Percentiles rank a stretch among this genome's conserved stretches.
These are phyloP conservation scores for Schwanniomyces pseudopolymorphus DNA, from an alignment of 805 yeast genomes.

Conservation along the genomic window DNA sequence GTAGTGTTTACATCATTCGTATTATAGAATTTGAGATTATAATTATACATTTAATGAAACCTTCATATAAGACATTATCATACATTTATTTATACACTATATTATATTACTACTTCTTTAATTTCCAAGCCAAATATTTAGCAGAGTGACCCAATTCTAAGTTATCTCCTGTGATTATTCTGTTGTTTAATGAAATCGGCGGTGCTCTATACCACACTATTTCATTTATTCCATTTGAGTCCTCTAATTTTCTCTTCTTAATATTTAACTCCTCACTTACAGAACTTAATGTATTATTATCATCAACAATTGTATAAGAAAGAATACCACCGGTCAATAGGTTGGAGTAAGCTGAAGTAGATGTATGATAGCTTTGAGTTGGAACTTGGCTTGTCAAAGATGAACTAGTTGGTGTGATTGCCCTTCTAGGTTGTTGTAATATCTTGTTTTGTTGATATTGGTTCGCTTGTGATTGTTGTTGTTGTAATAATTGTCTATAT, in stretches of 20 bases:
- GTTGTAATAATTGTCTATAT: slow-evolving; percentile 11
- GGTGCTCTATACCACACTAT: slow-evolving; percentile 71
- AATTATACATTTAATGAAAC: not conserved
- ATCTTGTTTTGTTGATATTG: slow-evolving; percentile 15
- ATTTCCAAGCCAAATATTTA: slow-evolving; percentile 58
- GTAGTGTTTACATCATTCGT: not conserved
- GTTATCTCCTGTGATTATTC: slow-evolving; percentile 13
- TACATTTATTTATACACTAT: slow-evolving; percentile 1
- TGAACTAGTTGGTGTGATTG: slow-evolving; percentile 12
- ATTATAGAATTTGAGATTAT: not conserved
- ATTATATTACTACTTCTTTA: slow-evolving; percentile 5
- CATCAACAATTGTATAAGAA: slow-evolving; percentile 29
- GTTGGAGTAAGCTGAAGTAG: slow-evolving; percentile 35
- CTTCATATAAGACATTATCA: slow-evolving; percentile 1
- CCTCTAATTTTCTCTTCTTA: slow-evolving; percentile 22
- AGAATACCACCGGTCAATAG: slow-evolving; percentile 39
- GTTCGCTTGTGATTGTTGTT: slow-evolving; percentile 15
- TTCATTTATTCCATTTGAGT: slow-evolving; percentile 13
- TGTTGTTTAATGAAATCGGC: slow-evolving; percentile 40
- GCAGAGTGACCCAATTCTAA: slow-evolving; percentile 69
- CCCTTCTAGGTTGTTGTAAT: slow-evolving; percentile 12
- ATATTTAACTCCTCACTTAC: slow-evolving; percentile 22
- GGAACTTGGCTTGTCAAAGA: slow-evolving; percentile 2
- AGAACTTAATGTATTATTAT: slow-evolving; percentile 12
- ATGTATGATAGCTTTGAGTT: slow-evolving; percentile 21